Percentiles rank a stretch among this genome's conserved stretches.
Conservation (phyloP, 352 stramenopile species). For the Globisporangium sylvaticum region DNA sequence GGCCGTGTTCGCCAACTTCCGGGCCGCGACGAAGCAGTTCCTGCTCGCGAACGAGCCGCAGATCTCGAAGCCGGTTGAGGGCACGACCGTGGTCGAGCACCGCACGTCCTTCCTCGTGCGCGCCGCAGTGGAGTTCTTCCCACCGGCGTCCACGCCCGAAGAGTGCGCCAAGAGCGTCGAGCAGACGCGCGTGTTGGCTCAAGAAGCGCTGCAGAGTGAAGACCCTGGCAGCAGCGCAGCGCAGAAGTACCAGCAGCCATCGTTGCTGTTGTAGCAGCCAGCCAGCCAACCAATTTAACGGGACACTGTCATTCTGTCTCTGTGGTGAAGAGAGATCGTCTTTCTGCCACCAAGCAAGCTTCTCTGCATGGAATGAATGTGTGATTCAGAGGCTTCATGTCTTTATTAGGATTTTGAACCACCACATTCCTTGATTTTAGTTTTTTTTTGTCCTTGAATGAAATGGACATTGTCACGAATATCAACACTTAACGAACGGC, state of each 20-base stretch:
- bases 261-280: constrained; percentile 6
- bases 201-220: constrained; percentile 4
- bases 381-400: neutral
- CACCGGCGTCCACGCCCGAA: neutral
- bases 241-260: neutral
- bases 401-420: neutral
- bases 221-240: neutral
- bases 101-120: constrained; percentile 15
- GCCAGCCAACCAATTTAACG: neutral
- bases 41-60: constrained; percentile 8
- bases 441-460: neutral
- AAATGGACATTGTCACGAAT: constrained; percentile 6
- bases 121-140: constrained; percentile 12
- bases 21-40: constrained; percentile 9
- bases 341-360: no score
- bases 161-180: constrained; percentile 15
- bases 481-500: neutral
- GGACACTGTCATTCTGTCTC: neutral
- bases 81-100: constrained; percentile 17
- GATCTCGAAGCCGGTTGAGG: neutral
- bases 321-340: neutral
- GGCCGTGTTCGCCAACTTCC: constrained; percentile 12
- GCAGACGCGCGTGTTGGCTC: neutral
- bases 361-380: neutral
- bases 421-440: neutral